Conservation (phyloP, 208 protist genomes). For the Naegleria lovaniensis region DNA sequence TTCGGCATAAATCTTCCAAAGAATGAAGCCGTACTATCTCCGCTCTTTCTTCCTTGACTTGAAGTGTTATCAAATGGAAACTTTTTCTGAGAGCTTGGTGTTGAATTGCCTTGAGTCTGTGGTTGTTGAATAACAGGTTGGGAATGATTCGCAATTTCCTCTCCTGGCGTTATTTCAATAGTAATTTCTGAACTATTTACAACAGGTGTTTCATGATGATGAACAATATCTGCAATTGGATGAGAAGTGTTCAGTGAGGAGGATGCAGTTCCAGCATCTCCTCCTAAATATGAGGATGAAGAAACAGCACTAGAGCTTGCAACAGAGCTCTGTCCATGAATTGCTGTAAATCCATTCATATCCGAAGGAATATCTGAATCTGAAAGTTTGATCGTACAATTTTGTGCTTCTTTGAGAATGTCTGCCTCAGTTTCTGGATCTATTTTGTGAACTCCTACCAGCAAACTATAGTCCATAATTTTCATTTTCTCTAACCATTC, state of each 20-base stretch:
- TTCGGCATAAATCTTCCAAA: not conserved
- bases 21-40: not conserved
- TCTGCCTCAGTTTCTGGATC: not conserved
- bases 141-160: not conserved
- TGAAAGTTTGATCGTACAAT: not conserved
- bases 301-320: not conserved
- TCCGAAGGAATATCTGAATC: not conserved
- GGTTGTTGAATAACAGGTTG: not conserved
- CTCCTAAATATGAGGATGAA: not conserved
- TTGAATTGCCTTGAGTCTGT: no score
- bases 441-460: conserved; percentile 1
- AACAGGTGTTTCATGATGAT: not conserved
- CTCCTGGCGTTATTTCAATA: not conserved
- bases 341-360: not conserved
- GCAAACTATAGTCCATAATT: conserved; percentile 27
- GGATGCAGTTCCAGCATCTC: not conserved
- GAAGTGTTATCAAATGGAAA: not conserved
- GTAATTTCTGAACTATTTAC: not conserved
- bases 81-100: not conserved
- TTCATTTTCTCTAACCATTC: not conserved
- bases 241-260: not conserved
- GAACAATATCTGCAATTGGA: not conserved
- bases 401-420: not conserved
- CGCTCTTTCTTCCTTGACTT: not conserved
- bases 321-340: not conserved